Percentiles rank a stretch among this genome's conserved stretches.
Conservation (phyloP, 2,329 filamentous ascomycete species). For the Didymella sp. region DNA sequence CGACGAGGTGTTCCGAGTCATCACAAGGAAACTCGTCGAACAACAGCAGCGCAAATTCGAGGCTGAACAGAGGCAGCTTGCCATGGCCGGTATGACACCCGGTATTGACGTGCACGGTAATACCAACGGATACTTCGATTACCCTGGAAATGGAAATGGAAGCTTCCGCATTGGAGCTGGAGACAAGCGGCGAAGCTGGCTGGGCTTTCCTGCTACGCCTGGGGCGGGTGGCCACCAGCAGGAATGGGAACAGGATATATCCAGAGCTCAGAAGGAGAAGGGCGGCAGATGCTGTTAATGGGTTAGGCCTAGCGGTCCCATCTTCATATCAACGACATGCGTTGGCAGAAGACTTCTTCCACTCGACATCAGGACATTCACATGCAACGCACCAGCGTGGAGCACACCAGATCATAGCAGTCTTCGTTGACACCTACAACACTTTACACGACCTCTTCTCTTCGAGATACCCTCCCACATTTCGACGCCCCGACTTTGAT, state of each 20-base stretch:
- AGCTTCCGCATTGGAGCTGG: constrained; percentile 66
- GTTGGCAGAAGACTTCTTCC: neutral
- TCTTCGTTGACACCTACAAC: neutral
- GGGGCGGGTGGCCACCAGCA: constrained; percentile 39
- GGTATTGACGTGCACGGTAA: constrained; percentile 44
- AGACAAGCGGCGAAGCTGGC: constrained; percentile 71
- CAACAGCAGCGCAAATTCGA: constrained; percentile 66
- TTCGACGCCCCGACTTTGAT: constrained; percentile 19
- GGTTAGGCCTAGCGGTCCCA: neutral
- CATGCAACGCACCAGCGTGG: neutral
- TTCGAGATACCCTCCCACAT: constrained; percentile 26
- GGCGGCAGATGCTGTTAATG: constrained; percentile 47
- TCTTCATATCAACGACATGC: neutral
- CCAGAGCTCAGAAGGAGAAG: constrained; percentile 41
- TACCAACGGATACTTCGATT: constrained; percentile 58
- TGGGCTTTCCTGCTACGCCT: constrained; percentile 63
- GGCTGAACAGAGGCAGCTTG: constrained; percentile 56
- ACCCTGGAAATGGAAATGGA: constrained; percentile 57
- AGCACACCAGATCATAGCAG: neutral
- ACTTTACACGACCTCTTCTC: constrained; percentile 12
- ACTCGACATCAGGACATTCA: neutral
- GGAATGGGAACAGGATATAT: constrained; percentile 46
- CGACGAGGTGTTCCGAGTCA: constrained; percentile 92
- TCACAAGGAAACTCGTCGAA: constrained; percentile 84
- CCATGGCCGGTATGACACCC: constrained; percentile 54